Conservation (phyloP, 2,329 filamentous ascomycete genomes). For the Chaetothyriales sp. region DNA sequence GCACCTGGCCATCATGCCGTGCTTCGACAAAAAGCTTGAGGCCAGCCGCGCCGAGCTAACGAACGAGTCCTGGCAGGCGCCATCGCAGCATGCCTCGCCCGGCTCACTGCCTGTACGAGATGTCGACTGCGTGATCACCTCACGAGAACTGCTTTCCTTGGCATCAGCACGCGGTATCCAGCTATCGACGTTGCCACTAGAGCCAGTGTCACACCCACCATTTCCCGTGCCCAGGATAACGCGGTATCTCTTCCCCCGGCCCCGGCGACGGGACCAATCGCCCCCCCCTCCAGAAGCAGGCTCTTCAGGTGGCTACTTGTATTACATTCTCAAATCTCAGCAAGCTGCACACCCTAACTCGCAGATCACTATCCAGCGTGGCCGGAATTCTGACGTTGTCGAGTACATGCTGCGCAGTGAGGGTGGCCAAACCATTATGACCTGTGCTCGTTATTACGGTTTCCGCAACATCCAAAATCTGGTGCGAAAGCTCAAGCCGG, state of each 20-base stretch:
- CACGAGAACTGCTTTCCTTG: slow-evolving; percentile 82
- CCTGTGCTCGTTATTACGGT: slow-evolving; percentile 82
- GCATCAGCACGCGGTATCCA: slow-evolving; percentile 64
- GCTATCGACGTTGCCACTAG: slow-evolving; percentile 56
- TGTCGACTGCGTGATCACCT: slow-evolving; percentile 96
- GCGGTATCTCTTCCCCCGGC: slow-evolving; percentile 57
- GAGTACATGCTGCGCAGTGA: slow-evolving; percentile 58
- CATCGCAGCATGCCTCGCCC: slow-evolving; percentile 21
- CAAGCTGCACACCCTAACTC: slow-evolving; percentile 58
- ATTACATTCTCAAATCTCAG: slow-evolving; percentile 66
- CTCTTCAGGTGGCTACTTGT: slow-evolving; percentile 75
- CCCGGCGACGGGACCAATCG: slow-evolving; percentile 16
- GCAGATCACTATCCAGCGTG: slow-evolving; percentile 53
- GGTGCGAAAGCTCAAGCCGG: slow-evolving; percentile 77
- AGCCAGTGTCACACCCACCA: slow-evolving; percentile 36
- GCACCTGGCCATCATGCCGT: slow-evolving; percentile 94
- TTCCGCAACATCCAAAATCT: slow-evolving; percentile 98
- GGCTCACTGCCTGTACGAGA: slow-evolving; percentile 46
- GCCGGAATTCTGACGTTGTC: slow-evolving; percentile 79
- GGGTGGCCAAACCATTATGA: slow-evolving; percentile 48
- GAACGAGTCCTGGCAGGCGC: slow-evolving; percentile 51
- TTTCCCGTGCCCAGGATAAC: slow-evolving; percentile 63
- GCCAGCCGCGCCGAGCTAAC: slow-evolving; percentile 87
- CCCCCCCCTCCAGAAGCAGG: slow-evolving; percentile 44
- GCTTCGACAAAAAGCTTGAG: slow-evolving; percentile 97